Evolutionary conservation across 257 asterid genomes (phyloP), one percentile per base, ranked within the genome.

Genomic region (Euphrasia confusa): DNA sequence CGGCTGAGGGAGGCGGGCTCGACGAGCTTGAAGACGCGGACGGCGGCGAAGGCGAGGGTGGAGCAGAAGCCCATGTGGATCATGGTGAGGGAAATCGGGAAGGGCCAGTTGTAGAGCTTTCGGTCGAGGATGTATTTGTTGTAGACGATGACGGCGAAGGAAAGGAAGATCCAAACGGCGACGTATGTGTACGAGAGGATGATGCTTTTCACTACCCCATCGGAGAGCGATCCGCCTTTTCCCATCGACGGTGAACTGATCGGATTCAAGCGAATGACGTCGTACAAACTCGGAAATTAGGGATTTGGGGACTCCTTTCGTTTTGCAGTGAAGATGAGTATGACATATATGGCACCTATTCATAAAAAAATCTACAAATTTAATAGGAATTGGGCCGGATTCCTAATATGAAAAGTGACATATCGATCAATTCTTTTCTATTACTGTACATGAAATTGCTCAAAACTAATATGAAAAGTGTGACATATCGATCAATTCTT

Each of bases 141-240:
- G 56, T 50, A 50, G 27, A 50, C 56, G 56, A 50, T 50, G 30
- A 50, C 56, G 56, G 56, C 56, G 56, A 50, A 50, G 26, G 56
- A 50, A 5, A 50, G 56, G 56, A 50, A 50, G 56, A 50, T 50
- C 56, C 56, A 50, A 9, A 50, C 28, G 56, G 56, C 56, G 27
- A 50, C 56, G 56, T 50, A 50, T 1, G 56, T 50, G 30, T 50
- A 50, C 2, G 56, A 50, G 12, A 50, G 56, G 56, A 50, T 50
- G 56, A 50, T 50, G 56, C 28, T 50, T 18, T 50, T 50, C 28
- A 50, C 13, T 5, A 50, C 56, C 56, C 56, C 56, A 11, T 69
- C 74, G 1, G 74, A 55, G 24, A 69, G 68, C 8, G 69, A 58
- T 63, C 52, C 65, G 53, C 54, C 68, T 69, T 62, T 69, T 5